A percentile compares a stretch with the other conserved stretches of the same genome.
Conservation (phyloP, 2,329 filamentous ascomycete genomes). For the Paramyrothecium sp. region DNA sequence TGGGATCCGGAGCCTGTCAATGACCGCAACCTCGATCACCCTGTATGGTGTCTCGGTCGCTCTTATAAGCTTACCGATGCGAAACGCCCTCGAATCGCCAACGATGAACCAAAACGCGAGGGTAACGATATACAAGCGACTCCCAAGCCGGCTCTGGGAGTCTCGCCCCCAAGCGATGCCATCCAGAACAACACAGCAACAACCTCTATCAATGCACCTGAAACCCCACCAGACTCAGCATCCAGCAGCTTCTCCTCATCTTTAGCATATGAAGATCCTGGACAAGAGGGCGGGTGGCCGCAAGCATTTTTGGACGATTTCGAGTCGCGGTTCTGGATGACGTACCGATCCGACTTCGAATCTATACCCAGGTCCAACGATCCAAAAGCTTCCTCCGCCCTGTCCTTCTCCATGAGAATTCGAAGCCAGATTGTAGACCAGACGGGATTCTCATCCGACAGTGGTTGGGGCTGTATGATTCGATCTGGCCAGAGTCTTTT, state of each 20-base stretch:
- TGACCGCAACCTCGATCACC: conserved; percentile 62
- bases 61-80: conserved; percentile 43
- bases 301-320: conserved; percentile 85
- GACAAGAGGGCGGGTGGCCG: conserved; percentile 69
- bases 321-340: conserved; percentile 93
- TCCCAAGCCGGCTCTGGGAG: not conserved
- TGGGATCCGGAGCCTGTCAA: conserved; percentile 90
- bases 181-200: conserved; percentile 8
- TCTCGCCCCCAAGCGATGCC: conserved; percentile 12
- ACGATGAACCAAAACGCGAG: conserved; percentile 5
- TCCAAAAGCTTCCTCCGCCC: conserved; percentile 64
- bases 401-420: conserved; percentile 83
- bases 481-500: conserved; percentile 90
- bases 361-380: conserved; percentile 78
- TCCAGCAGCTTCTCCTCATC: conserved; percentile 53
- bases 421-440: conserved; percentile 78
- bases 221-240: conserved; percentile 47
- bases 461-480: conserved; percentile 99
- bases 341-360: conserved; percentile 85
- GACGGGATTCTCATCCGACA: conserved; percentile 84
- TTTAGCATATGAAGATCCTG: conserved; percentile 44
- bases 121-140: not conserved
- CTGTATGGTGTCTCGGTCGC: conserved; percentile 79
- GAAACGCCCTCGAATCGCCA: conserved; percentile 19
- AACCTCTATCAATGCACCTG: conserved; percentile 28